phyloP scores from a whole-genome alignment of 495 filamentous ascomycete species.

The Aspergillus saccharolyticus region DNA sequence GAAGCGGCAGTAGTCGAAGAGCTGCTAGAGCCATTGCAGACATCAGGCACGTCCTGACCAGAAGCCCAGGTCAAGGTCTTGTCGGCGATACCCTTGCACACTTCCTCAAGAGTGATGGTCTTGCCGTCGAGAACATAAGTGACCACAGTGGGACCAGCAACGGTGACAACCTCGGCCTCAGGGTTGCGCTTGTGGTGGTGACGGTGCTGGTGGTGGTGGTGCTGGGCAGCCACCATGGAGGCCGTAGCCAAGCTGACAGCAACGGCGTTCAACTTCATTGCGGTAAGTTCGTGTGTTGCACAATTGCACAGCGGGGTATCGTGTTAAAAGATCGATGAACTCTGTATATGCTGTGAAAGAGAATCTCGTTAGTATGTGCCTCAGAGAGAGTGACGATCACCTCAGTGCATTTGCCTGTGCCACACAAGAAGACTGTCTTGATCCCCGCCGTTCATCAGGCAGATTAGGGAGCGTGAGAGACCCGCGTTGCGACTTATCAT shows the following conservation, averaged over 20 bases:
- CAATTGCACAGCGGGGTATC: not conserved
- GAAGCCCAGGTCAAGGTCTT: conserved; percentile 44
- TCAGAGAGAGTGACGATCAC: not conserved
- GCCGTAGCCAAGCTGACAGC: conserved; percentile 42
- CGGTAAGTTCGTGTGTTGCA: conserved; percentile 11
- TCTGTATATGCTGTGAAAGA: not conserved
- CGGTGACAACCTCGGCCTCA: conserved; percentile 32
- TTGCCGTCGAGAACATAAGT: conserved; percentile 58
- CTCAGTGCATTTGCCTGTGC: not conserved
- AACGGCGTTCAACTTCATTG: conserved; percentile 46
- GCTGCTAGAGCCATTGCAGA: conserved; percentile 27
- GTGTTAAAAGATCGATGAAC: conserved; percentile 2
- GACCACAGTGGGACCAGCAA: conserved; percentile 50
- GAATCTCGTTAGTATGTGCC: not conserved
- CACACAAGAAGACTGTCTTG: not conserved
- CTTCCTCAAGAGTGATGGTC: conserved; percentile 47
- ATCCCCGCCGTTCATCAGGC: not conserved
- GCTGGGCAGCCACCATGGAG: conserved; percentile 41
- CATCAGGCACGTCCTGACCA: conserved; percentile 14
- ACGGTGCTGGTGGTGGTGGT: conserved; percentile 40
- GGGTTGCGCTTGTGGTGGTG: conserved; percentile 35
- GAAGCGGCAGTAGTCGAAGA: conserved; percentile 17
- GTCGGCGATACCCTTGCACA: conserved; percentile 57
- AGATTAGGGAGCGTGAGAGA: not conserved
- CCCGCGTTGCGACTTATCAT: not conserved